Conservation (phyloP, 805 yeast species). For the Saccharomycopsis capsularis region DNA sequence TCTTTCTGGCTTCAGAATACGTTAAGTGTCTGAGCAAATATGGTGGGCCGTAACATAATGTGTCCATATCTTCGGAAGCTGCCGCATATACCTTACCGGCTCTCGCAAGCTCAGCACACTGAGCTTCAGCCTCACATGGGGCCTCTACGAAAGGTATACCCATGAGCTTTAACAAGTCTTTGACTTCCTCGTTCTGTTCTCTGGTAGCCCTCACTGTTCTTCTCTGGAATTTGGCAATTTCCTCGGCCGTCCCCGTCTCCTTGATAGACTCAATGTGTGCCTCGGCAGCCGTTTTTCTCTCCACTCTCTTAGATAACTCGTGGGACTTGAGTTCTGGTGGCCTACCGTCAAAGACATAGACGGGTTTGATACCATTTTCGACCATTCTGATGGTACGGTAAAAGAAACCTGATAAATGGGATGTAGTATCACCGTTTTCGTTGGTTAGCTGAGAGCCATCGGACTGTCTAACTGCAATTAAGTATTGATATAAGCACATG, state of each 20-base stretch:
- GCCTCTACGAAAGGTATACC: constrained; percentile 93
- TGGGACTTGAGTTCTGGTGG: constrained; percentile 94
- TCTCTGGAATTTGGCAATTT: constrained; percentile 68
- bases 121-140: constrained; percentile 98
- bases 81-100: constrained; percentile 93
- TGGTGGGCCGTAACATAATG: constrained; percentile 86
- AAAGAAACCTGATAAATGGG: constrained; percentile 95
- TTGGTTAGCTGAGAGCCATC: constrained; percentile 92
- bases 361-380: constrained; percentile 91
- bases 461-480: constrained; percentile 92
- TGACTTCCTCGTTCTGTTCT: constrained; percentile 93
- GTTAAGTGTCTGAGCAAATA: constrained; percentile 81
- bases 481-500: constrained; percentile 92
- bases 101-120: constrained; percentile 88
- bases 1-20: constrained; percentile 87
- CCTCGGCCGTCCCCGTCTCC: constrained; percentile 66
- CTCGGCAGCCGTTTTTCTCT: constrained; percentile 75
- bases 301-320: constrained; percentile 79
- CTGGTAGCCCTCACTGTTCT: constrained; percentile 82
- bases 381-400: constrained; percentile 87
- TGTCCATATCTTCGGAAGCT: constrained; percentile 98
- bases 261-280: constrained; percentile 66
- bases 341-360: constrained; percentile 95
- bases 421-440: constrained; percentile 86
- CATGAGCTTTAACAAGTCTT: constrained; percentile 72